Conservation (phyloP, 192 early-diverging fungal genomes). For the Piromyces finnis region DNA sequence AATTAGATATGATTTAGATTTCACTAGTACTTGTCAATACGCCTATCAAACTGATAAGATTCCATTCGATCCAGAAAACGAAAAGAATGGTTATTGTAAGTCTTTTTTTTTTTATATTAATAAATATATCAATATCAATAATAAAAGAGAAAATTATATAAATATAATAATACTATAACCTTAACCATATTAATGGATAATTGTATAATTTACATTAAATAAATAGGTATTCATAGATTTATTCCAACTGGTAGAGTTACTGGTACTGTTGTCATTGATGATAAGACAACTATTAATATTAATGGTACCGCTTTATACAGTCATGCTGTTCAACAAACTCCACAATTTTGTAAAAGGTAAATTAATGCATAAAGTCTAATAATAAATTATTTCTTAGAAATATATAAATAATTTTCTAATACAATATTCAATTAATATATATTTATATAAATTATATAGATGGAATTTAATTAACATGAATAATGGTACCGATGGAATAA, state of each 20-base stretch:
- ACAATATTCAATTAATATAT: too few species aligned
- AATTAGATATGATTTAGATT: neutral
- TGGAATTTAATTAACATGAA: neutral
- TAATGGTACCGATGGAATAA: neutral
- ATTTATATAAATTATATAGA: too few species aligned
- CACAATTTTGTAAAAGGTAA: constrained; percentile 40
- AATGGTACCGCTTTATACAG: constrained; percentile 60
- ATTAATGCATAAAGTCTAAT: neutral
- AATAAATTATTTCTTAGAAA: too few species aligned
- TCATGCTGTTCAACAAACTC: constrained; percentile 71
- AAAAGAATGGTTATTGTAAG: neutral
- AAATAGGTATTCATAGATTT: constrained; percentile 43
- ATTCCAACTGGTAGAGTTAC: constrained; percentile 56
- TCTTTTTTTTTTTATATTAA: neutral
- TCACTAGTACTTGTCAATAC: neutral
- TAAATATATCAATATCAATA: too few species aligned
- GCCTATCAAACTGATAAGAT: neutral
- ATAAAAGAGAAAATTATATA: too few species aligned
- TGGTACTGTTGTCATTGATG: constrained; percentile 55
- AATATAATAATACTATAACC: too few species aligned
- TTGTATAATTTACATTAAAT: too few species aligned
- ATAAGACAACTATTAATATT: constrained; percentile 33
- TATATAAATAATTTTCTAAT: too few species aligned
- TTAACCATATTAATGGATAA: too few species aligned
- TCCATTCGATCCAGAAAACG: neutral